Base-by-base conservation (phyloP, 768 basidiomycete species). In the Suillus americanus region DNA sequence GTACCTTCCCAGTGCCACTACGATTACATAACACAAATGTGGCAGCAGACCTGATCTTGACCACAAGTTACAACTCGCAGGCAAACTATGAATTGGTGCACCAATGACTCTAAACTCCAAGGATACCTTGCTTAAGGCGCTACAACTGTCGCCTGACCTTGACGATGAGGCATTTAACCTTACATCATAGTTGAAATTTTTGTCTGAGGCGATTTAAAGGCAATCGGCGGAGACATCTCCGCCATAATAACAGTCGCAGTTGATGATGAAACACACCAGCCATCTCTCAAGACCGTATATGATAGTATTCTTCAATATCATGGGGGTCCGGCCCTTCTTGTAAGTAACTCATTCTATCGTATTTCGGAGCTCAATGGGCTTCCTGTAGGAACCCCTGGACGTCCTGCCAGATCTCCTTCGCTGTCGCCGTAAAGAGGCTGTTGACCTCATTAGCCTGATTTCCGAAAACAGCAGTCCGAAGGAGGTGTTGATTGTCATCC, bases 401-500 rank as follows among this genome's bases (percentile, higher is more conserved):
- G 45, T 82, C 28, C 68, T 83, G 33, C 79, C 80, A 2, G 41
- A 64, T 8, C 66, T 83, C 14, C 65, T 83, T 14, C 69, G 79
- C 8, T 76, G 71, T 30, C 28, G 60, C n/a, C 67, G 68, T 6
- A 69, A 75, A 25, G 73, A 73, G 1, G 74, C 78, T 20, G 66
- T 68, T 28, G 72, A 73, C 30, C n/a, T 84, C 30, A 66, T 82
- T 18, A 67, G 62, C n/a, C 28, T 70, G 16, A 74, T 82, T 33
- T 74, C 74, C 3, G 56, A 66, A 45, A 60, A 71, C 3, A 68
- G 67, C 16, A 83, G 74, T 60, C 75, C 78, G 0, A 83, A 83
- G 64, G 82, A 83, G 67, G 65, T 79, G 28, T 59, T 81, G 46
- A 77, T 83, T 57, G 79, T 79, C 2, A 54, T 77, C 20, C 80